Evolutionary conservation across 1,284 basidiomycete genomes (phyloP).

Genomic region (Cystobasidiaceae sp.): DNA sequence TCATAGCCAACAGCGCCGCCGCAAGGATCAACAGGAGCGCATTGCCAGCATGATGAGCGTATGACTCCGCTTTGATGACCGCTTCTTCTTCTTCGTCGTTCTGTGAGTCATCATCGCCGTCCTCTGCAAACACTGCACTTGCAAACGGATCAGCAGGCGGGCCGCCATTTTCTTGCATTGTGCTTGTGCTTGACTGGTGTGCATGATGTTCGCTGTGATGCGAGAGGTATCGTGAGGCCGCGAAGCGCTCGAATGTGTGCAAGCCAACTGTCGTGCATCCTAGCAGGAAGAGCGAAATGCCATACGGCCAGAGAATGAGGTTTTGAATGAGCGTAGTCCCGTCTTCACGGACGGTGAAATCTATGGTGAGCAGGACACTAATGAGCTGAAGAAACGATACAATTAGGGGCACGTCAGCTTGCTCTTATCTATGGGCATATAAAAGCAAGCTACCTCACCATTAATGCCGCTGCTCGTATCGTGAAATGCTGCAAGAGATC

Average conservation of each 20-base stretch:
- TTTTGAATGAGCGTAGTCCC: constrained; percentile 19
- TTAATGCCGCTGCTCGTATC: constrained; percentile 11
- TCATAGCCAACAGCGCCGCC: constrained; percentile 10
- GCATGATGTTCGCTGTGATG: not conserved
- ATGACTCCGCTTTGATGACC: not conserved
- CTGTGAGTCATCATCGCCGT: not conserved
- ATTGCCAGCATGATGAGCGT: constrained; percentile 20
- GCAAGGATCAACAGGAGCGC: not conserved
- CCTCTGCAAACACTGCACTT: no score
- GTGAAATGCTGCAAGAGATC: constrained; percentile 22
- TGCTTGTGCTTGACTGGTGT: no score
- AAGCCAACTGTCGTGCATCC: constrained; percentile 4
- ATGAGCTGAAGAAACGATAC: not conserved
- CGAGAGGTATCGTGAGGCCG: not conserved
- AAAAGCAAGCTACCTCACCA: constrained; percentile 21
- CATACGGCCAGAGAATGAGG: constrained; percentile 23
- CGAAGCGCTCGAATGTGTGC: constrained; percentile 10
- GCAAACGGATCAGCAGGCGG: no score
- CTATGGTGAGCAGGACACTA: constrained; percentile 16
- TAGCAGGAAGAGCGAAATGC: constrained; percentile 23
- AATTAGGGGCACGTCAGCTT: not conserved
- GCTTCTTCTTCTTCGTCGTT: not conserved
- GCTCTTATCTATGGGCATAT: not conserved
- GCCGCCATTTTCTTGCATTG: no score
- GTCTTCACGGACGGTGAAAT: constrained; percentile 28